Evolutionary conservation across 306 rosid genomes (phyloP).

Genomic region (Inga leiocalycina): DNA sequence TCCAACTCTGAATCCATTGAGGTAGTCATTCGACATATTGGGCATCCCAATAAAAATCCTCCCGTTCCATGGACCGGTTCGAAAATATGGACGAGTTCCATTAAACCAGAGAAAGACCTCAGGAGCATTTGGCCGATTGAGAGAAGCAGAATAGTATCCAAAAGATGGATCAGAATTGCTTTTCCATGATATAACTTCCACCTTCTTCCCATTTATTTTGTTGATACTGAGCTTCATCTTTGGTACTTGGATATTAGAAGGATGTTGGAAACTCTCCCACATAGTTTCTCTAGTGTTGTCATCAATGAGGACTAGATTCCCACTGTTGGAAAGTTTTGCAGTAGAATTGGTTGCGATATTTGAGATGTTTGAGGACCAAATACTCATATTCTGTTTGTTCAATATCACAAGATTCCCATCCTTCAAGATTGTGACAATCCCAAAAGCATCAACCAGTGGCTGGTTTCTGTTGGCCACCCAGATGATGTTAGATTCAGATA

Average conservation of each 20-base stretch:
- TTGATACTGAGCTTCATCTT: neutral
- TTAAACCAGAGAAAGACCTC: conserved; percentile 29
- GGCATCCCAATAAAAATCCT: conserved; percentile 17
- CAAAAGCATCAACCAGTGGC: conserved; percentile 26
- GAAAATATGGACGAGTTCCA: conserved; percentile 10
- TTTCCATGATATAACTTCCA: neutral
- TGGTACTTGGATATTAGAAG: neutral
- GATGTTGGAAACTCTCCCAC: conserved; percentile 39
- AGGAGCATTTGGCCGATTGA: conserved; percentile 10
- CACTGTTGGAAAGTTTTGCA: conserved; percentile 39
- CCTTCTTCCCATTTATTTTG: neutral
- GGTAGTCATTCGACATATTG: neutral
- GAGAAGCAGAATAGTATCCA: neutral
- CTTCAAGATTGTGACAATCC: conserved; percentile 14
- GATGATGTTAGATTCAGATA: neutral
- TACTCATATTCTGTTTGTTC: conserved; percentile 2
- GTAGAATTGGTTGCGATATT: neutral
- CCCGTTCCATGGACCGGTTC: conserved; percentile 41
- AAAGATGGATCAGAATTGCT: neutral
- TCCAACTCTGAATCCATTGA: neutral
- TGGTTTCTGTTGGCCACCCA: conserved; percentile 7
- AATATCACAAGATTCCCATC: conserved; percentile 9
- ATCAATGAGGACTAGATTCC: conserved; percentile 32
- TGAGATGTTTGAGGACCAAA: conserved; percentile 40
- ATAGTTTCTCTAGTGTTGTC: neutral